Evolutionary conservation across 345 rosid genomes (phyloP), one percentile per base, ranked within the genome.

Genomic region (Sapria himalayana): DNA sequence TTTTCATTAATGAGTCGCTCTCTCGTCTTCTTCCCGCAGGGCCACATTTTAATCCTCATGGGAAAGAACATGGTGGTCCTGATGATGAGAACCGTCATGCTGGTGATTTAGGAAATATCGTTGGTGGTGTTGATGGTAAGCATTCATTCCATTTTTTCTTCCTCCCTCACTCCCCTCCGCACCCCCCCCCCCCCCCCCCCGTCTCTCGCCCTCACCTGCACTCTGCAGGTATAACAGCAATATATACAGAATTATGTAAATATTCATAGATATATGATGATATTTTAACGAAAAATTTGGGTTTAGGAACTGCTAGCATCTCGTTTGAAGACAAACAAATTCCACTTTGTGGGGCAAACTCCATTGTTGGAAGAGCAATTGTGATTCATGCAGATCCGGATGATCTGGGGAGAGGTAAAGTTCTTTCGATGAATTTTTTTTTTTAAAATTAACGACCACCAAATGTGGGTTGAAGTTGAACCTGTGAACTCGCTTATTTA

Each of bases 371-470:
- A 54, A 76, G 98, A 63, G 82, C 94, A 41, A 76, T 89, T 55
- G 98, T 86, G 58, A 81, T 78, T 43, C 94, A 89, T 52, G 67
- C 67, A 2, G 94, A 78, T 62, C 85, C 91, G 49, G 94, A 89
- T 69, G 96, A 80, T 55, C 96, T 85, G 37, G 96, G 93, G 66
- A 85, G 64, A 76, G 96, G 96, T 85, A 62, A 66, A n/a, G n/a
- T n/a, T n/a, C n/a, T n/a, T n/a, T n/a, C n/a, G n/a, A n/a, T n/a
- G n/a, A n/a, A n/a, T n/a, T n/a, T n/a, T n/a, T n/a, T n/a, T 54
- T 2, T 45, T 46, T 43, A 0, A 4, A 24, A 22, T 43, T 21
- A 5, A 5, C 16, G 3, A 17, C n/a, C 19, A 39, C 20, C 6
- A 16, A 14, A 16, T 14, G 1, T 9, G 46, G 29, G 19, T 19